Evolutionary conservation across 371 early-diverging fungal genomes (phyloP), one percentile per base, ranked within the genome.

Genomic region (Mortierella sp.): DNA sequence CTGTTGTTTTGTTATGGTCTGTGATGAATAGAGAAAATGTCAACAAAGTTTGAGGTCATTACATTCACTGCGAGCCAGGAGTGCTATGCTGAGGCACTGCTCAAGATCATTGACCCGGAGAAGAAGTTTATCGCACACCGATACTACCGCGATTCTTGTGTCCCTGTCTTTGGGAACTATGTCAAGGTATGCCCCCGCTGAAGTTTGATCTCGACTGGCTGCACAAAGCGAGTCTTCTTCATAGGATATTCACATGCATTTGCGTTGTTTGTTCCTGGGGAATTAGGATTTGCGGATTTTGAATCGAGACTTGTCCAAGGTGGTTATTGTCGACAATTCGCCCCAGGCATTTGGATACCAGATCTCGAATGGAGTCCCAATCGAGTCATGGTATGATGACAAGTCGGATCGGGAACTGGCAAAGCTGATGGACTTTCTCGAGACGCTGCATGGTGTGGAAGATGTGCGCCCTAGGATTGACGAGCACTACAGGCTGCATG

Each of bases 61-160:
- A 89, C 96, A 1, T 95, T 96, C 73, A 95, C 96, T 6, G 96
- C 96, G 9, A 92, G 92, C 44, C 93, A 93, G 88, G 91, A 93
- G 70, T 88, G 90, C 19, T 95, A 95, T 76, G 96, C 95, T 9
- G 92, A 94, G 69, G 87, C 88, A 14, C 81, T 95, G 50, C 86
- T 95, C 37, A 89, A 93, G 73, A 74, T 90, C 51, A 88, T 95
- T 64, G 95, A 95, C 74, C 91, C 92, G 0, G 88, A 88, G 11
- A 87, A 90, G 31, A 89, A 89, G 73, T 89, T 71, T 48, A 88
- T 88, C 74, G 80, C 43, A 48, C 83, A 94, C 88, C 88, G 93
- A 70, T 88, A 96, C 77, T 95, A 91, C 83, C 90, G 96, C 13
- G 92, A 94, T 54, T 90, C 90, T 34, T 95, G 95, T 73, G 88